These are phyloP conservation scores for Eremochloa ophiuroides DNA, from an alignment of 176 grass and related monocot genomes.

Conservation along the genomic window DNA sequence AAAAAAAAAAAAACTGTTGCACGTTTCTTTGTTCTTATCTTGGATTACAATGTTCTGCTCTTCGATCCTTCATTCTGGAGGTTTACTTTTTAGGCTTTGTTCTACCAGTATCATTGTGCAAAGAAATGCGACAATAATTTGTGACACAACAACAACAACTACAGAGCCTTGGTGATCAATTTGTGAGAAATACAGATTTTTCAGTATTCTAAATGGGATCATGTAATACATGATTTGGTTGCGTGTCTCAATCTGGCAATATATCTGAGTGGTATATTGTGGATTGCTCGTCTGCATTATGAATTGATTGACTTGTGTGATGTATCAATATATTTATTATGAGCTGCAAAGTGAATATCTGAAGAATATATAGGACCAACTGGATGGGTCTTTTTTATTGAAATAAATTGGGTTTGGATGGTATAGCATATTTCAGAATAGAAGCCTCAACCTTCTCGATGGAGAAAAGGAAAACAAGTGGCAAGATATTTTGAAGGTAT, in stretches of 20 bases:
- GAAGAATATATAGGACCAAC: not conserved
- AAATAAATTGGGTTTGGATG: not conserved
- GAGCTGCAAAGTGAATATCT: not conserved
- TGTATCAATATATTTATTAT: not conserved
- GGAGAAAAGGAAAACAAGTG: too few relatives aligned
- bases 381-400: not conserved
- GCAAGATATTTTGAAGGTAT: not conserved
- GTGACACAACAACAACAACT: not conserved
- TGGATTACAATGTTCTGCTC: not conserved
- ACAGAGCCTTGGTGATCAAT: not conserved
- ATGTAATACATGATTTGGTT: not conserved
- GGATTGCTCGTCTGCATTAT: not conserved
- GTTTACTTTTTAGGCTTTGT: not conserved
- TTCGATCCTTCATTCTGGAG: not conserved
- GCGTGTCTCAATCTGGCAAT: not conserved
- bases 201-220: not conserved
- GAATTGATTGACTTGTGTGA: conserved; percentile 3
- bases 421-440: not conserved
- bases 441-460: not conserved
- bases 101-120: not conserved
- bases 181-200: not conserved
- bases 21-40: not conserved
- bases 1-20: not conserved
- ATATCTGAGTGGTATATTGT: not conserved
- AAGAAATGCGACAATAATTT: not conserved